These are phyloP conservation scores for Sphaceloma murrayae DNA, from an alignment of 2,329 filamentous ascomycete genomes.

Conservation along the genomic window DNA sequence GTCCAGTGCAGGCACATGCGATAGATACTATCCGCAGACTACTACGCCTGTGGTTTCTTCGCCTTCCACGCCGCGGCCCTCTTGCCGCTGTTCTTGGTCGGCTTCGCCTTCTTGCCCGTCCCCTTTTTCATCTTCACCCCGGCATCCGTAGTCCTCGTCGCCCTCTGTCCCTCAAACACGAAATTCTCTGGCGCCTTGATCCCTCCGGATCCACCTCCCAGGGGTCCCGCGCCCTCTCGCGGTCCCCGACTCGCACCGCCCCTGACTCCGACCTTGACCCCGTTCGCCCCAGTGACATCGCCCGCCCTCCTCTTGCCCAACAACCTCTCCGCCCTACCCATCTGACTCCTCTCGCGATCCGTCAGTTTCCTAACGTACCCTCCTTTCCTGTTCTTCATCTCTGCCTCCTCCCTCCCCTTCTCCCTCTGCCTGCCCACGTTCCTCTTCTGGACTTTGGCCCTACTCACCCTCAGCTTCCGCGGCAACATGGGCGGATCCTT, in stretches of 20 bases:
- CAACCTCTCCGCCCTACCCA: constrained; percentile 65
- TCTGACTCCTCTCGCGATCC: constrained; percentile 58
- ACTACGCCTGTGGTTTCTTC: constrained; percentile 23
- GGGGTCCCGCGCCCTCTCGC: neutral
- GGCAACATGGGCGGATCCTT: constrained; percentile 93
- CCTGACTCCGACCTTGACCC: constrained; percentile 22
- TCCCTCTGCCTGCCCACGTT: constrained; percentile 30
- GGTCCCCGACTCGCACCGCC: constrained; percentile 8
- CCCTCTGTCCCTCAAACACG: constrained; percentile 73
- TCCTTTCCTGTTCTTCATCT: constrained; percentile 30
- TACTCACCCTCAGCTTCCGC: constrained; percentile 70
- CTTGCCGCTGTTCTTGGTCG: constrained; percentile 36
- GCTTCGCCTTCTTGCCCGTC: constrained; percentile 33
- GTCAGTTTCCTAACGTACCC: constrained; percentile 62
- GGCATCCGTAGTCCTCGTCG: constrained; percentile 54
- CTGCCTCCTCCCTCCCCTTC: constrained; percentile 22
- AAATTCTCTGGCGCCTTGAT: constrained; percentile 57
- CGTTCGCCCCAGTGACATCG: constrained; percentile 17
- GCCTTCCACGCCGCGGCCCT: constrained; percentile 40
- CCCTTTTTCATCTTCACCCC: constrained; percentile 47
- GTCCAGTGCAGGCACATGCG: too few relatives aligned
- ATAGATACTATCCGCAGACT: neutral
- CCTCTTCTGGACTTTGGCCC: constrained; percentile 63
- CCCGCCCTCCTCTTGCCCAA: constrained; percentile 58
- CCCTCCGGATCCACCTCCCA: constrained; percentile 20